Percentiles rank a stretch among this genome's conserved stretches.
Evolutionary conservation across 202 grass and related monocot species (phyloP).

Genomic region (Alloteropsis angusta): DNA sequence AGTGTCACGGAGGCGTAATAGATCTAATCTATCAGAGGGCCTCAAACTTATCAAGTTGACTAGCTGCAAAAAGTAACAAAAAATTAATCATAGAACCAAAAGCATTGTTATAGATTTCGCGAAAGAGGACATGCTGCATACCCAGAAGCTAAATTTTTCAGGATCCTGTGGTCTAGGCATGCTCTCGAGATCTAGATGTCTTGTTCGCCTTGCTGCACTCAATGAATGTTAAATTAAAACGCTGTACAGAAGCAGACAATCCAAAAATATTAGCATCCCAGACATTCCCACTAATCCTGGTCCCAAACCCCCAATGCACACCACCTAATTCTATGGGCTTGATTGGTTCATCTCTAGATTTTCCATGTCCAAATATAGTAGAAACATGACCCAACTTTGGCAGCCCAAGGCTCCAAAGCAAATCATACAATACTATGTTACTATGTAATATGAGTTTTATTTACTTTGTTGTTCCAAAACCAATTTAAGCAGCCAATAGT

Average conservation of each 20-base stretch:
- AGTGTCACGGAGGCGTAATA: slow-evolving; percentile 56
- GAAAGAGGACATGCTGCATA: slow-evolving; percentile 26
- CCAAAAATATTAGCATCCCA: neutral
- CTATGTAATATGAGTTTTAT: neutral
- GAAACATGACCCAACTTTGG: neutral
- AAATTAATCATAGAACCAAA: neutral
- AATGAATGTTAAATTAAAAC: slow-evolving; percentile 24
- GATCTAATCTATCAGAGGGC: slow-evolving; percentile 66
- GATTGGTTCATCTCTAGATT: neutral
- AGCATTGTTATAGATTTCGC: neutral
- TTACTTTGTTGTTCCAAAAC: neutral
- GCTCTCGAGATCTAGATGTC: slow-evolving; percentile 61
- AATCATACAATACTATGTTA: neutral
- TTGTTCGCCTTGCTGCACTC: slow-evolving; percentile 60
- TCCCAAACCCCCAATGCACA: neutral
- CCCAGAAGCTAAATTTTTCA: slow-evolving; percentile 97
- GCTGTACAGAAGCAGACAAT: neutral
- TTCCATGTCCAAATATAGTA: neutral
- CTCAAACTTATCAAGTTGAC: slow-evolving; percentile 81
- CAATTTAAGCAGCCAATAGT: neutral
- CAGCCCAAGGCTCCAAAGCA: neutral
- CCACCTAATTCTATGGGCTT: neutral
- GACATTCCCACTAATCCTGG: neutral
- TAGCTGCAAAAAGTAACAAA: slow-evolving; percentile 42
- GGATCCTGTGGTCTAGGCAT: slow-evolving; percentile 72